Percentiles rank a stretch among this genome's conserved stretches.
Evolutionary conservation across 176 grass and related monocot species (phyloP).

Genomic region (Zea luxurians): DNA sequence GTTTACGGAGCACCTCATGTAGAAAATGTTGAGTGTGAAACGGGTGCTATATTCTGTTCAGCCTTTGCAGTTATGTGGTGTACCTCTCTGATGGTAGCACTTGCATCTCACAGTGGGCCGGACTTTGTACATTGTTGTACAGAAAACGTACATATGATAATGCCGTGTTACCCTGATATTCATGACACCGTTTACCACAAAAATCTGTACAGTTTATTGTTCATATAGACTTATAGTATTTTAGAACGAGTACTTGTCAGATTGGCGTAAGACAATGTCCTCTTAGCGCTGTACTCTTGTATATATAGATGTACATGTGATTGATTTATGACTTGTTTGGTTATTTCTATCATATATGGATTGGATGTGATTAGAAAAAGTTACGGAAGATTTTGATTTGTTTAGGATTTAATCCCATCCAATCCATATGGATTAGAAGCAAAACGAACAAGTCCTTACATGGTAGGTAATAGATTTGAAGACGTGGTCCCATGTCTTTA

Average conservation of each 20-base stretch:
- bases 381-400: too few species aligned
- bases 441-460: too few species aligned
- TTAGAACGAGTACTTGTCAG: background rate
- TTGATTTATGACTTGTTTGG: too few species aligned
- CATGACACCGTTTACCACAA: background rate
- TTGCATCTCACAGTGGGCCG: background rate
- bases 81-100: background rate
- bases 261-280: too few species aligned
- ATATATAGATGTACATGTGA: too few species aligned
- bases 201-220: background rate
- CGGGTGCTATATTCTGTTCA: background rate
- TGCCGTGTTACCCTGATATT: background rate
- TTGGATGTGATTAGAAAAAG: too few species aligned
- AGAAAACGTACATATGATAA: constrained; percentile 3
- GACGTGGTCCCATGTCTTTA: too few species aligned
- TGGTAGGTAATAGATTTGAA: too few species aligned
- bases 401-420: too few species aligned
- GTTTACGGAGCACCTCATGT: background rate
- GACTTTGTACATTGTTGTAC: constrained; percentile 24
- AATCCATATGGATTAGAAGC: too few species aligned
- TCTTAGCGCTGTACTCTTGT: too few species aligned
- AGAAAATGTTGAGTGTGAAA: background rate
- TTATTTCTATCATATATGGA: too few species aligned
- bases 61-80: background rate
- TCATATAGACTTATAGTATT: background rate